Percentiles rank a stretch among this genome's conserved stretches.
Evolutionary conservation across 345 rosid species (phyloP).

Genomic region (Linum tenue): DNA sequence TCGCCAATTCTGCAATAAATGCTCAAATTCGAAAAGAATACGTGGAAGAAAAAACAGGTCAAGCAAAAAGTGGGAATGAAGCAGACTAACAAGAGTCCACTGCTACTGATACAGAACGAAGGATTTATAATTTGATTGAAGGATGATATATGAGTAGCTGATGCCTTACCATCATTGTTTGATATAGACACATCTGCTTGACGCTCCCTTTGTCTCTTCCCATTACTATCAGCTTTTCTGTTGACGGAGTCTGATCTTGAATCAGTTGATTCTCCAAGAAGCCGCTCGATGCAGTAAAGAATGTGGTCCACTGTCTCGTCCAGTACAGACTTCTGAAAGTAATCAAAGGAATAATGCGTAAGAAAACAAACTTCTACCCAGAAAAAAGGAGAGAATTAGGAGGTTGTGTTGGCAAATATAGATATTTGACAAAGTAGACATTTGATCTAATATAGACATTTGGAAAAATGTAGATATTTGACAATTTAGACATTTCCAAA

Average conservation of each 20-base stretch:
- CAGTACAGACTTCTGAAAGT: constrained; percentile 26
- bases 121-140: background rate
- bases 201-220: constrained; percentile 19
- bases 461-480: too few relatives aligned
- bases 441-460: too few relatives aligned
- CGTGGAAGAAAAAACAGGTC: background rate
- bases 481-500: too few relatives aligned
- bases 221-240: constrained; percentile 12
- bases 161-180: constrained; percentile 36
- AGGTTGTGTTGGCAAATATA: too few relatives aligned
- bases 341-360: background rate
- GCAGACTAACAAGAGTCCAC: background rate
- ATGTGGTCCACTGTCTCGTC: constrained; percentile 60
- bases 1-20: constrained; percentile 28
- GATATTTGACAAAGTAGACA: too few relatives aligned
- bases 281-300: constrained; percentile 49
- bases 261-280: constrained; percentile 28
- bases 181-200: constrained; percentile 23
- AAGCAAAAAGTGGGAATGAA: background rate
- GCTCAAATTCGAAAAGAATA: background rate
- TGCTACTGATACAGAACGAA: constrained; percentile 6
- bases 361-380: background rate
- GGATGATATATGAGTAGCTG: background rate
- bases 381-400: background rate
- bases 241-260: constrained; percentile 17